Conservation (phyloP, 2,329 filamentous ascomycete genomes). For the Parastagonospora avenae region DNA sequence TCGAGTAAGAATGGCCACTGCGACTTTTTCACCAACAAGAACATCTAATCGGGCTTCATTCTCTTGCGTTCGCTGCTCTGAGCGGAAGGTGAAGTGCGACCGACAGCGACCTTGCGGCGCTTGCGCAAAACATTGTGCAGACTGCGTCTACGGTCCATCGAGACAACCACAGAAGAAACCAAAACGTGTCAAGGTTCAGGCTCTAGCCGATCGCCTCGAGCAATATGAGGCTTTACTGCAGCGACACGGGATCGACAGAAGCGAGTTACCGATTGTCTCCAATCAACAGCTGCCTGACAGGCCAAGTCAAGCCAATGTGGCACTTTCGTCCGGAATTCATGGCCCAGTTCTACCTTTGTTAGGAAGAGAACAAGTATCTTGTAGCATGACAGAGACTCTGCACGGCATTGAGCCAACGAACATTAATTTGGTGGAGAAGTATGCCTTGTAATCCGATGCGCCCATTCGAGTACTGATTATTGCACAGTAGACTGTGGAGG, state of each 20-base stretch:
- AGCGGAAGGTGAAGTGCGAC: slow-evolving; percentile 35
- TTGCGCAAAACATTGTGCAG: slow-evolving; percentile 21
- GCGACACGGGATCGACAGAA: slow-evolving; percentile 15
- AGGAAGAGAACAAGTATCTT: background rate
- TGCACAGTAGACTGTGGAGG: slow-evolving; percentile 70
- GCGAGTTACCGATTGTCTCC: background rate
- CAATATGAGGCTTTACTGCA: slow-evolving; percentile 30
- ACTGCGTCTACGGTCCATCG: slow-evolving; percentile 22
- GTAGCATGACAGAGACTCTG: background rate
- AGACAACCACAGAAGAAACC: slow-evolving; percentile 7
- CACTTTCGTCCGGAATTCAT: background rate
- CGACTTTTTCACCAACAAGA: background rate
- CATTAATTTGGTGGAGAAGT: slow-evolving; percentile 66
- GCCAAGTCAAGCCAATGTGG: background rate
- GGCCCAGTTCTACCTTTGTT: no score
- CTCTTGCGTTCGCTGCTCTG: slow-evolving; percentile 24
- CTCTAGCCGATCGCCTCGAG: slow-evolving; percentile 22
- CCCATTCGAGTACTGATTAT: slow-evolving; percentile 61
- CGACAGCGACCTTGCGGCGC: slow-evolving; percentile 26
- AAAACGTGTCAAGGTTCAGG: slow-evolving; percentile 8
- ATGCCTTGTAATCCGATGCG: slow-evolving; percentile 64
- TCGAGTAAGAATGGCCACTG: background rate
- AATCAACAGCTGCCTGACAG: background rate
- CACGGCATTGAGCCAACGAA: background rate
- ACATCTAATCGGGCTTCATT: slow-evolving; percentile 1